Evolutionary conservation across 164 flowering plant genomes (phyloP), one percentile per base, ranked within the genome.

Genomic region (Aristolochia californica): DNA sequence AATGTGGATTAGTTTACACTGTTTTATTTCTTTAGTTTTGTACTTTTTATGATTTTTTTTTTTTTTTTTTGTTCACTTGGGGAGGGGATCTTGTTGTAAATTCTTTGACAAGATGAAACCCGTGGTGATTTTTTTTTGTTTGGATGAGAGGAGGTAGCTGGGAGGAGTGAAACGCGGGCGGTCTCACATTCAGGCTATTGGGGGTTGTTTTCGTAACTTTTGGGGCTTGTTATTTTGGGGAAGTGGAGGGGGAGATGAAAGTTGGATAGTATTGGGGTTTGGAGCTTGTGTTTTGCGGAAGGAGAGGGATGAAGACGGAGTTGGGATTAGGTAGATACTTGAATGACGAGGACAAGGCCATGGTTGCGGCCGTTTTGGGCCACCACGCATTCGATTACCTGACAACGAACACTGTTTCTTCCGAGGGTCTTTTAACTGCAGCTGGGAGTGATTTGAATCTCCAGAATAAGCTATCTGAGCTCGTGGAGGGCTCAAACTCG

Each of bases 401-500:
- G 57, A 63, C 75, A 23, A 71, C 82, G 1, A 72, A 71, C 10
- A 66, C 68, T 23, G 56, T 62, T 22, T 58, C 73, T 50, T 45
- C 66, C 0, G 78, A 83, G 9, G 68, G 78, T 16, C 56, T 65
- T 27, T 13, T 57, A 9, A 58, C 77, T 0, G 68, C 67, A 1
- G 58, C 66, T 13, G 78, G 78, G 38, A 74, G 66, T 57, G 90
- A 82, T 63, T 83, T 75, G 66, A 79, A 77, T 69, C 58, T 91
- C 63, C 93, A 91, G 43, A 76, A 74, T 57, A 91, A 76, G 93
- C 85, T 91, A 10, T 80, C 89, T 16, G 93, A 88, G 75, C 88
- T 91, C 2, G 98, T 91, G 17, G 98, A 91, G 44, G 65, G 67
- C 16, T 82, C 89, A 0, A 75, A 80, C 58, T 52, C 78, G 0